Evolutionary conservation across 176 grass and related monocot species (phyloP), one percentile per base, ranked within the genome.

Genomic region (Metroxylon sagu): DNA sequence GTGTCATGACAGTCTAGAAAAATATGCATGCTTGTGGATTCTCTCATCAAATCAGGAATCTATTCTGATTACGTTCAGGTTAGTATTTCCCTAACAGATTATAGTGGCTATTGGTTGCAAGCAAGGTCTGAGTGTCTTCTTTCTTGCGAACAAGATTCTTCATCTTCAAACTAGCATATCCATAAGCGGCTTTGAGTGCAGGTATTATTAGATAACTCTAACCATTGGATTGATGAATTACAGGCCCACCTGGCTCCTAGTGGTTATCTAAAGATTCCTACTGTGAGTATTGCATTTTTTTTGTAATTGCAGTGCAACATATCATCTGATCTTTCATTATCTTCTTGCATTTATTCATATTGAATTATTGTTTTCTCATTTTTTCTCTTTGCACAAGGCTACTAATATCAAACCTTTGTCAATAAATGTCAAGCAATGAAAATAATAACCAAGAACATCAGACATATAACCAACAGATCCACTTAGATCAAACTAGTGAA

Each of bases 21-120:
- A 27, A 80, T 80, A 61, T 96, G 91, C 31, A 57, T 79, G 50
- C 80, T 90, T 65, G 73, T 96, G 65, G 83, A 96, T 74, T 69
- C 71, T 56, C 83, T 96, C 74, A 82, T 96, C 61, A 81, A 80
- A 58, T 72, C 68, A 54, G 83, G 84, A 65, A 89, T 96, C 77
- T 96, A 96, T 72, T 96, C 86, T 50, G 71, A 87, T 50, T 96
- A 77, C 62, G 80, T 90, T 26, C 91, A 96, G 86, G 86, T 96
- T 49, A 63, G 71, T 82, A 76, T 67, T 25, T n/a, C 14, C 16
- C 16, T 21, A 12, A 18, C 28, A 18, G 63, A 53, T 66, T 28
- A 5, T 29, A 8, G 31, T 35, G 31, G 31, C 31, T 35, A 5
- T 35, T 35, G 31, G 0, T 7, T 35, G 31, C 31, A 35, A 35